phyloP scores from a whole-genome alignment of 352 stramenopile species.

The Phytophthora fragariaefolia region DNA sequence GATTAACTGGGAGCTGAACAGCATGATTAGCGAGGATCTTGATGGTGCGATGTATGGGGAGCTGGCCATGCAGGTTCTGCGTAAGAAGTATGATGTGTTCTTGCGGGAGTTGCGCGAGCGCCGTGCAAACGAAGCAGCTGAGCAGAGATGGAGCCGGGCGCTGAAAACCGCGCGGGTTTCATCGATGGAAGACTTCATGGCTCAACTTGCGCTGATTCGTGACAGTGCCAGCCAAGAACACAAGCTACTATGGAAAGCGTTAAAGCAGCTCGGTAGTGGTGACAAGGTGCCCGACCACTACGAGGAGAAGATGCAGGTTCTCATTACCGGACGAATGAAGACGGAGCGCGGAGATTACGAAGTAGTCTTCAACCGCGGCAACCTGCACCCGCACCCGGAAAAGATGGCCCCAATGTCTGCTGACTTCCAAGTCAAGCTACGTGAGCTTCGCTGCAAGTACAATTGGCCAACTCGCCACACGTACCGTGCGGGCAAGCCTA shows the following conservation, averaged over 20 bases:
- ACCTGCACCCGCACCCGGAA: slow-evolving; percentile 60
- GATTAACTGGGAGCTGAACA: slow-evolving; percentile 47
- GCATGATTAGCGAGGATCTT: slow-evolving; percentile 34
- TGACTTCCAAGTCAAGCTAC: slow-evolving; percentile 45
- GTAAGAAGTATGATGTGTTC: slow-evolving; percentile 61
- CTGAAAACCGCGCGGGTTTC: slow-evolving; percentile 38
- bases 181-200: slow-evolving; percentile 43
- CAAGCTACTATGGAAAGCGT: slow-evolving; percentile 58
- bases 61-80: slow-evolving; percentile 53
- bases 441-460: slow-evolving; percentile 32
- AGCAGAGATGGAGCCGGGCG: slow-evolving; percentile 50
- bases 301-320: slow-evolving; percentile 55
- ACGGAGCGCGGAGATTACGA: slow-evolving; percentile 19
- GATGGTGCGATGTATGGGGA: slow-evolving; percentile 26
- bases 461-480: slow-evolving; percentile 50
- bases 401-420: slow-evolving; percentile 48
- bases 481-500: slow-evolving; percentile 51
- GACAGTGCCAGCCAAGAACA: slow-evolving; percentile 45
- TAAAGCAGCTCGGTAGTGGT: slow-evolving; percentile 35
- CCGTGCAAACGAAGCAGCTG: slow-evolving; percentile 40
- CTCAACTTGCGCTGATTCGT: slow-evolving; percentile 24
- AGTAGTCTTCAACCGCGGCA: slow-evolving; percentile 72
- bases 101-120: slow-evolving; percentile 48
- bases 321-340: slow-evolving; percentile 54
- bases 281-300: slow-evolving; percentile 41